A percentile compares a stretch with the other conserved stretches of the same genome.
Conservation (phyloP, 2,329 filamentous ascomycete genomes). For the Coniella vitis region DNA sequence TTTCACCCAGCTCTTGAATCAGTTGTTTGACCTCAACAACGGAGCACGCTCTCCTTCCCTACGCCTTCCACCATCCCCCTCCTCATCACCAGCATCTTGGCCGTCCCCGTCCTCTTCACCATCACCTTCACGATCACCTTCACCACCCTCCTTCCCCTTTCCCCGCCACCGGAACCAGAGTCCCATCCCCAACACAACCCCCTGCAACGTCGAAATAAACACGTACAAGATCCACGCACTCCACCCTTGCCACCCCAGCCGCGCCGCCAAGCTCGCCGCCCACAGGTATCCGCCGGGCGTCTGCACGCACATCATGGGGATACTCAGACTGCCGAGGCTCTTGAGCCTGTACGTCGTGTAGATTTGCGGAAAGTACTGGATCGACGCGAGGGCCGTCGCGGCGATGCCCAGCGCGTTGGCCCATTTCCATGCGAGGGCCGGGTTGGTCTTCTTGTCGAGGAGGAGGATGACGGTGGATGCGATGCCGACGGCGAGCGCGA, state of each 20-base stretch:
- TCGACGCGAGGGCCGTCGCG: slow-evolving; percentile 67
- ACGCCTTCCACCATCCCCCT: too few species aligned
- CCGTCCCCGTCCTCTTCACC: neutral
- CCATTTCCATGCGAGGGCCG: slow-evolving; percentile 73
- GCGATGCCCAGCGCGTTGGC: slow-evolving; percentile 82
- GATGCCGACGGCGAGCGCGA: slow-evolving; percentile 60
- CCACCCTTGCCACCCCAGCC: slow-evolving; percentile 80
- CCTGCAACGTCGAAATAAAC: slow-evolving; percentile 79
- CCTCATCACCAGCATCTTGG: neutral
- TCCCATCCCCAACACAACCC: slow-evolving; percentile 72
- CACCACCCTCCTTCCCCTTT: slow-evolving; percentile 17
- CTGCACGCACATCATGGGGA: slow-evolving; percentile 97
- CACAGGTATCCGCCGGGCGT: slow-evolving; percentile 90
- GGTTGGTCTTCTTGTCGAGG: slow-evolving; percentile 51
- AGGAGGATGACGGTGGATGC: slow-evolving; percentile 60
- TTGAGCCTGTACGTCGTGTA: slow-evolving; percentile 82
- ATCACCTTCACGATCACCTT: neutral
- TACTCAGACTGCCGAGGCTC: slow-evolving; percentile 83
- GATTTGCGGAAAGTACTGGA: slow-evolving; percentile 95
- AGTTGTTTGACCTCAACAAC: too few species aligned
- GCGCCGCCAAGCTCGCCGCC: slow-evolving; percentile 71
- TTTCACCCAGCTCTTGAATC: too few species aligned
- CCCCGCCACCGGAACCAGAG: slow-evolving; percentile 62
- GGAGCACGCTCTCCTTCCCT: neutral
- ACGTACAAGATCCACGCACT: slow-evolving; percentile 92